A percentile compares a stretch with the other conserved stretches of the same genome.
phyloP scores from a whole-genome alignment of 768 basidiomycete genomes.

The Boletus rubropictus region DNA sequence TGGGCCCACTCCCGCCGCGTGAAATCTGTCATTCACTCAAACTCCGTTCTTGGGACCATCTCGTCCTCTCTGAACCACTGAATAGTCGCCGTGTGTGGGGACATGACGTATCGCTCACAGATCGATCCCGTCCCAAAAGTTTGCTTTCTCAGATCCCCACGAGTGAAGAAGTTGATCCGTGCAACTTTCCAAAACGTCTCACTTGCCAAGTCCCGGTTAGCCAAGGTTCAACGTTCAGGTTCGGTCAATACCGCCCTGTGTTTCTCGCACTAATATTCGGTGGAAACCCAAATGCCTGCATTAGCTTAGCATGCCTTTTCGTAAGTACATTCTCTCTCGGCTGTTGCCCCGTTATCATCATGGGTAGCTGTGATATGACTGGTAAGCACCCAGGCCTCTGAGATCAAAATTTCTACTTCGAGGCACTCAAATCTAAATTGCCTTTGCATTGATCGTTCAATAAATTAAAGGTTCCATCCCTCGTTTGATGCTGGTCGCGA shows the following conservation, averaged over 20 bases:
- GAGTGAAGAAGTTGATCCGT: slow-evolving; percentile 10
- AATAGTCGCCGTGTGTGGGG: slow-evolving; percentile 21
- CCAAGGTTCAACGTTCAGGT: slow-evolving; percentile 12
- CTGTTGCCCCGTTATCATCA: slow-evolving; percentile 15
- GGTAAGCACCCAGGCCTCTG: slow-evolving; percentile 4
- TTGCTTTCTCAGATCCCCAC: slow-evolving; percentile 5
- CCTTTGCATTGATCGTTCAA: slow-evolving; percentile 7
- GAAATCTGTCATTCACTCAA: slow-evolving; percentile 11
- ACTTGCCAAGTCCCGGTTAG: slow-evolving; percentile 9
- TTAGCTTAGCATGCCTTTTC: slow-evolving; percentile 14
- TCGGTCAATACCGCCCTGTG: slow-evolving; percentile 11
- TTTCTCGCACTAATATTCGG: slow-evolving; percentile 12
- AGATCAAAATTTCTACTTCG: slow-evolving; percentile 16
- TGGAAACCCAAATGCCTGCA: slow-evolving; percentile 15
- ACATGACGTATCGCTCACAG: slow-evolving; percentile 19
- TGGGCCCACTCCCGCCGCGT: slow-evolving; percentile 13
- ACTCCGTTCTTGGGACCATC: slow-evolving; percentile 19
- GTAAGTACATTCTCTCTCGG: slow-evolving; percentile 15
- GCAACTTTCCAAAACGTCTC: slow-evolving; percentile 7
- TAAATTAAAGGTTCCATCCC: neutral
- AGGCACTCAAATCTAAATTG: slow-evolving; percentile 18
- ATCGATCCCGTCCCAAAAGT: slow-evolving; percentile 9
- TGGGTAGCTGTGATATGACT: slow-evolving; percentile 5
- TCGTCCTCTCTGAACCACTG: slow-evolving; percentile 1
- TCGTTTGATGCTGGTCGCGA: slow-evolving; percentile 5